Base-by-base conservation (phyloP, 495 filamentous ascomycete species). In the Melanomma pulvis-pyrius region DNA sequence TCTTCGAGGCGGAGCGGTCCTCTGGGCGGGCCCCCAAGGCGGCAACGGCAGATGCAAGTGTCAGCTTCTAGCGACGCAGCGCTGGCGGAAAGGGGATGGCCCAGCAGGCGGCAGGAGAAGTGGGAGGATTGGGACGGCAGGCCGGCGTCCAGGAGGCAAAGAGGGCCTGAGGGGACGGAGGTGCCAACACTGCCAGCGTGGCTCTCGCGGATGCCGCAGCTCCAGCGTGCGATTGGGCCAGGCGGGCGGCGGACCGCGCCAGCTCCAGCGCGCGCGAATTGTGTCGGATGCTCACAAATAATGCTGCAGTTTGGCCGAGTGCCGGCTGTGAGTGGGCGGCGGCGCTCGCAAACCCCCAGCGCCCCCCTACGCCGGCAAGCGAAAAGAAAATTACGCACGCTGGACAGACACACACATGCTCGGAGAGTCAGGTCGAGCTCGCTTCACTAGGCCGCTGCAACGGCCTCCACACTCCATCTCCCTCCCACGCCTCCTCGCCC, bases 1-100 rank as follows among this genome's bases (percentile, higher is more conserved):
- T 47, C 12, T 6, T 63, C 34, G 61, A 63, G 61, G 61, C 61
- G 61, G 61, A 65, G 61, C 25, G 48, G 15, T 17, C n/a, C 50
- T 28, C 52, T 36, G 22, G 4, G 39, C 41, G 21, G 46, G 7
- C 6, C 48, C 21, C 48, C 19, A 50, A 50, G 12, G 48, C 22
- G 21, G 44, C 48, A 8, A 17, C 34, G 34, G n/a, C n/a, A n/a
- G n/a, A n/a, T n/a, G n/a, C n/a, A 53, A 60, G 52, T 30, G 61
- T 65, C 63, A 66, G 63, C 63, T 52, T 26, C 63, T 59, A 59
- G 63, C 52, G 63, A 63, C 61, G 61, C 61, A 63, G 48, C 61
- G 34, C 50, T 53, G 50, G 51, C 61, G 29, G n/a, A 53, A 62
- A 62, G 49, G 59, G 59, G 57, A 61, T 50, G 44, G 57, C 2